phyloP scores from a whole-genome alignment of 208 protist species.

The Leishmania mexicana region DNA sequence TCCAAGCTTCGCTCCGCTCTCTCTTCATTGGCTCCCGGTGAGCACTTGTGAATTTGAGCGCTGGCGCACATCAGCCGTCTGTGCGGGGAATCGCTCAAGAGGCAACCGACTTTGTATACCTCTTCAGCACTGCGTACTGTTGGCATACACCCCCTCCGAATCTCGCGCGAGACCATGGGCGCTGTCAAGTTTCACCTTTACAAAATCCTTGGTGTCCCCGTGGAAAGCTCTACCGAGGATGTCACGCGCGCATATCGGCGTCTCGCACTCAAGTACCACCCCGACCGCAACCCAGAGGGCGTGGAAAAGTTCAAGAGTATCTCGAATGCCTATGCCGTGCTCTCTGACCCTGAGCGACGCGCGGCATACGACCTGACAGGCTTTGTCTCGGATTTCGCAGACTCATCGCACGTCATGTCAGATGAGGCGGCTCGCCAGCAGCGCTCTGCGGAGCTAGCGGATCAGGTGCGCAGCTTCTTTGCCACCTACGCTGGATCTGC shows the following conservation, averaged over 20 bases:
- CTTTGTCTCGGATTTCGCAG: constrained; percentile 26
- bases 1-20: constrained; percentile 10
- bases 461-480: constrained; percentile 75
- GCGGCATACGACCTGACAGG: constrained; percentile 95
- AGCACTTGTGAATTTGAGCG: background rate
- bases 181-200: constrained; percentile 50
- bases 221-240: constrained; percentile 42
- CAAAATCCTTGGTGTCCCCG: constrained; percentile 49
- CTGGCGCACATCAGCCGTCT: background rate
- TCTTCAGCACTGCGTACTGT: background rate
- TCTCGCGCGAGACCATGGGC: background rate
- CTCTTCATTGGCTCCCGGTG: background rate
- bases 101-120: background rate
- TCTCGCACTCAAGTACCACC: constrained; percentile 85
- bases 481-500: constrained; percentile 65
- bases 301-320: constrained; percentile 90
- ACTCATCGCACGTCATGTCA: constrained; percentile 1
- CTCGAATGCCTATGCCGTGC: constrained; percentile 96
- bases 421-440: constrained; percentile 36
- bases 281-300: constrained; percentile 87
- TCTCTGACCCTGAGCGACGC: constrained; percentile 94
- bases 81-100: background rate
- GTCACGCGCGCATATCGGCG: constrained; percentile 77
- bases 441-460: constrained; percentile 70
- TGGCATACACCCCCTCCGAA: background rate